Base-by-base conservation (phyloP, 1,284 basidiomycete species). In the Moniliophthora roreri region DNA sequence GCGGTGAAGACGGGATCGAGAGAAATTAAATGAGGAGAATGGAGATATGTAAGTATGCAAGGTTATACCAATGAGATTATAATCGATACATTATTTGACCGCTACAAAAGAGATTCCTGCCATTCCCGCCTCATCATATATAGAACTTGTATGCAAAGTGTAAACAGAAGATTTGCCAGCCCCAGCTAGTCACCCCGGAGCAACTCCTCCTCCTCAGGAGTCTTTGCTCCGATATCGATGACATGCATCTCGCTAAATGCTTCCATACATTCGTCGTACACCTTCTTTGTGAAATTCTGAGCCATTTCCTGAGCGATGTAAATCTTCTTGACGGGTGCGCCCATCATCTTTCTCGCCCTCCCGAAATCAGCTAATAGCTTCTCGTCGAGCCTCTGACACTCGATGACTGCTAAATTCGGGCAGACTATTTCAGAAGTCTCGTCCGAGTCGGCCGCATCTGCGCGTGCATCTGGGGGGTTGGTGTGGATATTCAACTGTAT, bases 201-300 rank as follows among this genome's bases (percentile, higher is more conserved):
- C 51, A 77, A 46, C 37, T 53, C 60, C 40, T 69, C 65, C 51
- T 74, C 78, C 57, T 73, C 73, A 1, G 63, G 54, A 34, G 75
- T 67, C 41, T 67, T 70, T 18, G 70, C 52, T 8, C 71, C 71
- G 7, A 62, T 38, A 4, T 56, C 56, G 42, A 69, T 51, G 10
- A 64, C 41, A 44, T 57, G 56, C 3, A 70, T 37, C 0, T 50
- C 47, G n/a, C 60, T 54, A 9, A 63, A 34, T 10, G 40, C 47
- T n/a, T 21, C 28, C 23, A 42, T 39, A 21, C 48, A 48, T 45
- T 52, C 45, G 6, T 26, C 10, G 15, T 42, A 28, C 11, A 47
- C 20, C 7, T n/a, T 3, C 2, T 23, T 16, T 15, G 26, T 58
- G 23, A 73, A 57, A 4, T 36, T 26, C 13, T 37, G 39, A 23